phyloP scores from a whole-genome alignment of 1,284 basidiomycete genomes.

The Microbotryum lychnidis-dioicae region DNA sequence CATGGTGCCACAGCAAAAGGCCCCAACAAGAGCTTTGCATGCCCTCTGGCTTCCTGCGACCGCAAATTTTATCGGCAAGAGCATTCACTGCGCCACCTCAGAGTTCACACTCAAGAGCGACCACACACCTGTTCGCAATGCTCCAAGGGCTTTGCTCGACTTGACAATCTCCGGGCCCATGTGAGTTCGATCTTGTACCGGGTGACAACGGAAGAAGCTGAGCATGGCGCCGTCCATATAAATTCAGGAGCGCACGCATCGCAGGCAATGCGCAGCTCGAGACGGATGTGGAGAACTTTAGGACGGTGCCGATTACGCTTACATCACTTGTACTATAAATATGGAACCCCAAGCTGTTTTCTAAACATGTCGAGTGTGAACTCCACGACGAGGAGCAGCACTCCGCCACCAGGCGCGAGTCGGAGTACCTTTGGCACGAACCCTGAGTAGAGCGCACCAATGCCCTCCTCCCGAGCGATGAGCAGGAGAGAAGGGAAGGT shows the following conservation, averaged over 20 bases:
- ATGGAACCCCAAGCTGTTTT: conserved; percentile 45
- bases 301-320: background rate
- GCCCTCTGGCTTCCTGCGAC: background rate
- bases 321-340: conserved; percentile 19
- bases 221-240: background rate
- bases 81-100: background rate
- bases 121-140: background rate
- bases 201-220: too few relatives aligned
- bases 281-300: background rate
- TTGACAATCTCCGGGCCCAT: too few relatives aligned
- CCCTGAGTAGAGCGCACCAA: conserved; percentile 86
- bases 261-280: background rate
- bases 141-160: too few relatives aligned
- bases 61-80: background rate
- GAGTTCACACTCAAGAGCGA: background rate
- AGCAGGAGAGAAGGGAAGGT: conserved; percentile 64
- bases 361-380: conserved; percentile 67
- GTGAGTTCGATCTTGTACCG: too few relatives aligned
- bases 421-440: conserved; percentile 78
- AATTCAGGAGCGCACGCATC: background rate
- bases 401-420: conserved; percentile 88
- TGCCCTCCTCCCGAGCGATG: conserved; percentile 83
- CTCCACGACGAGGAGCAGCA: conserved; percentile 84
- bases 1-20: too few relatives aligned
- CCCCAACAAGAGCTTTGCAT: too few relatives aligned